phyloP scores from a whole-genome alignment of 208 protist species.

The Spongospora subterranea region DNA sequence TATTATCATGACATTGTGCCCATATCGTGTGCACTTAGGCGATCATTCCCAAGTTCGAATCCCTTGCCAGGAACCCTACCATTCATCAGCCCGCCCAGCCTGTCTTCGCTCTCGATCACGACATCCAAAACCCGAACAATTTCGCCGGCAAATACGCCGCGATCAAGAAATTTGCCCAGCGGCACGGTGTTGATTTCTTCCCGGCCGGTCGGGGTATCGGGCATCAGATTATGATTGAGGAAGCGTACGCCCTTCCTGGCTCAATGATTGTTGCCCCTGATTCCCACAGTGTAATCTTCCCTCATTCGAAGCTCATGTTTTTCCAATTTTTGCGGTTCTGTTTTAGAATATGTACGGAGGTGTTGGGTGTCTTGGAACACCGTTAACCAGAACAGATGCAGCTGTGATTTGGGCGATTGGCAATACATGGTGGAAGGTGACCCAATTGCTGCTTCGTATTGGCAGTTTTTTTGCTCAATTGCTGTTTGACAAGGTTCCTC shows the following conservation, averaged over 20 bases:
- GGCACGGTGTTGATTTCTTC: constrained; percentile 73
- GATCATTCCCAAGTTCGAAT: neutral
- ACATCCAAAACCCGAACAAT: constrained; percentile 71
- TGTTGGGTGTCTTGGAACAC: constrained; percentile 78
- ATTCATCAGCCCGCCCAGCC: constrained; percentile 72
- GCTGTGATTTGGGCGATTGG: constrained; percentile 79
- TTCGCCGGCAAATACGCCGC: constrained; percentile 73
- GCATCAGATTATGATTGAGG: constrained; percentile 79
- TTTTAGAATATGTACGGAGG: constrained; percentile 71
- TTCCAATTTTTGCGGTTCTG: constrained; percentile 5
- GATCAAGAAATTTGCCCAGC: constrained; percentile 68
- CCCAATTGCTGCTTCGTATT: neutral
- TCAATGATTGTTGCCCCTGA: constrained; percentile 77
- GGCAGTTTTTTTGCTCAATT: neutral
- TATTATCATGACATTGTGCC: constrained; percentile 36
- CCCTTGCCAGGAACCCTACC: neutral
- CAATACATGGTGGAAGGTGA: constrained; percentile 77
- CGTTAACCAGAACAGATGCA: constrained; percentile 75
- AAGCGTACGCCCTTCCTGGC: constrained; percentile 75
- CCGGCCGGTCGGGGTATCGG: constrained; percentile 77
- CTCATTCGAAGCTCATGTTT: neutral
- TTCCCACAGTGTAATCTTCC: constrained; percentile 73
- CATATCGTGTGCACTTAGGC: neutral
- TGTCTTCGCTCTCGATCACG: constrained; percentile 79
- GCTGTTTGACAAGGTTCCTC: constrained; percentile 68